Evolutionary conservation across 768 basidiomycete species (phyloP).

Genomic region (Hypholoma sublateritium): DNA sequence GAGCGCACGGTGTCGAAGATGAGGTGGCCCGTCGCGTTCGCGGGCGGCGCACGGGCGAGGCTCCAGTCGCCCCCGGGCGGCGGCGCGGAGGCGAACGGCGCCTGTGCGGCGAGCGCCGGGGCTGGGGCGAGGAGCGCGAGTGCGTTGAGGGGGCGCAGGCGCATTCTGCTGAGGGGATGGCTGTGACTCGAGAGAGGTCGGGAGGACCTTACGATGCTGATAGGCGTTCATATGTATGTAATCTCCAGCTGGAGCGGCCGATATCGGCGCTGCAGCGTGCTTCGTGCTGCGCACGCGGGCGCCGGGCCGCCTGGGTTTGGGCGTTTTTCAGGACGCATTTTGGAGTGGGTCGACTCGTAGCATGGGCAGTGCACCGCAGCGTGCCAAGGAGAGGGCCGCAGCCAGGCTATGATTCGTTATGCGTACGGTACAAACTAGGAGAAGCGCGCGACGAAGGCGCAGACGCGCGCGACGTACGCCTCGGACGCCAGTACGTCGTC

Average conservation of each 20-base stretch:
- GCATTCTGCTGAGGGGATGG: neutral
- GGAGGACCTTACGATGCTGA: too few relatives aligned
- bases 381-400: too few relatives aligned
- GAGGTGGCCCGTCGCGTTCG: conserved; percentile 26
- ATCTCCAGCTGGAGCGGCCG: too few relatives aligned
- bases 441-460: conserved; percentile 34
- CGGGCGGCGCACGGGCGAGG: conserved; percentile 5
- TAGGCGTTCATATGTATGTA: too few relatives aligned
- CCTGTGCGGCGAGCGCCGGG: neutral
- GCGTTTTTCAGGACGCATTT: too few relatives aligned
- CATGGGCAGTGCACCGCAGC: too few relatives aligned
- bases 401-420: too few relatives aligned
- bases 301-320: too few relatives aligned
- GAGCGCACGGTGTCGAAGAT: conserved; percentile 33
- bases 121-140: neutral
- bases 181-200: too few relatives aligned
- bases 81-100: neutral
- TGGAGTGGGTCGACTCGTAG: too few relatives aligned
- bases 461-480: conserved; percentile 46
- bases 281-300: too few relatives aligned
- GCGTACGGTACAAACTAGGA: neutral
- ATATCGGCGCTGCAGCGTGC: too few relatives aligned
- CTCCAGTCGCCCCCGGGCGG: conserved; percentile 6
- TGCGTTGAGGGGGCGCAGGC: neutral
- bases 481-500: conserved; percentile 46